A percentile compares a stretch with the other conserved stretches of the same genome.
phyloP scores from a whole-genome alignment of 805 yeast species.

The Metschnikowia anglica region DNA sequence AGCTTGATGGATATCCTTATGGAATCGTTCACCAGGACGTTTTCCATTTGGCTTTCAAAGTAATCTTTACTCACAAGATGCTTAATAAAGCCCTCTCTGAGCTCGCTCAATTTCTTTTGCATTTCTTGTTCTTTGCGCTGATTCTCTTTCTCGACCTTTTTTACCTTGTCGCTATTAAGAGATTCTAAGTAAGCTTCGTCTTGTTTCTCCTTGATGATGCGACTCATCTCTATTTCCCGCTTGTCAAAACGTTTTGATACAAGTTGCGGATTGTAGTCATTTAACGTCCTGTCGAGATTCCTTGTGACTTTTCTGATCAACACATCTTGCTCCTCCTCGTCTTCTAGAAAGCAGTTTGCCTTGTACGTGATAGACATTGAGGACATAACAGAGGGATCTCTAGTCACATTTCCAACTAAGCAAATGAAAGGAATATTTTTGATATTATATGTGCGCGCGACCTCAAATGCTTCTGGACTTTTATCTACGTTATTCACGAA shows the following conservation, averaged over 20 bases:
- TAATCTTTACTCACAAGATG: slow-evolving; percentile 18
- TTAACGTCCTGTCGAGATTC: slow-evolving; percentile 27
- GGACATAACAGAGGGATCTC: slow-evolving; percentile 35
- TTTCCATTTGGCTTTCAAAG: slow-evolving; percentile 14
- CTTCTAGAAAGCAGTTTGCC: slow-evolving; percentile 27
- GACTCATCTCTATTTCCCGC: slow-evolving; percentile 40
- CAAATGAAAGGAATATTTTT: slow-evolving; percentile 38
- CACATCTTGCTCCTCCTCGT: slow-evolving; percentile 18
- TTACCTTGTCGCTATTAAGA: slow-evolving; percentile 50
- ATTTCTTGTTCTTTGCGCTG: slow-evolving; percentile 13
- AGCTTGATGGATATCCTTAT: slow-evolving; percentile 52
- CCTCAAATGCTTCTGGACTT: slow-evolving; percentile 39
- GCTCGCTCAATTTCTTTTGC: slow-evolving; percentile 8
- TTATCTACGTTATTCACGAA: slow-evolving; percentile 33
- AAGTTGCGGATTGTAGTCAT: slow-evolving; percentile 39
- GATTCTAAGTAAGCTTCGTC: slow-evolving; percentile 44
- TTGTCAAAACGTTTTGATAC: slow-evolving; percentile 38
- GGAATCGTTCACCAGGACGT: slow-evolving; percentile 6
- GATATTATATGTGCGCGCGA: slow-evolving; percentile 33
- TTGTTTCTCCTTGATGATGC: slow-evolving; percentile 41
- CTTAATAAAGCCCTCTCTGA: slow-evolving; percentile 23
- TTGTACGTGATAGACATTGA: slow-evolving; percentile 41
- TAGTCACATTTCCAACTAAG: slow-evolving; percentile 37
- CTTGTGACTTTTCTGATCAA: slow-evolving; percentile 23
- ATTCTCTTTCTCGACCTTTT: slow-evolving; percentile 46